Evolutionary conservation across 495 filamentous ascomycete species (phyloP).

Genomic region (Collariella sp.): DNA sequence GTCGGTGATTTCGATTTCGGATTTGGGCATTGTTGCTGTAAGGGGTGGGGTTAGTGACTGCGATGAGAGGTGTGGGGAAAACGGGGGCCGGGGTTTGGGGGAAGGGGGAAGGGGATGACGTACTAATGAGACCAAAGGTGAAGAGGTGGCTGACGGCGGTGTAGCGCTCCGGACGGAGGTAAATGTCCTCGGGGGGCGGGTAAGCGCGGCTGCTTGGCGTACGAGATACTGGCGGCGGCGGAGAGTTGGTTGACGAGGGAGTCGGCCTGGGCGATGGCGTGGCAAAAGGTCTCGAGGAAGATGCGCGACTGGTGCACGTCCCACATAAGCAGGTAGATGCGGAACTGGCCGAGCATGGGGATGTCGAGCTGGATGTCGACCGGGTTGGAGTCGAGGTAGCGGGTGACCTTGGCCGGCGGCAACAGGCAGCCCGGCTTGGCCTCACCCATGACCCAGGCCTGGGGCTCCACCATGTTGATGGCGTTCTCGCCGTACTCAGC

Average conservation of each 20-base stretch:
- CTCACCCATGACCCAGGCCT: constrained; percentile 37
- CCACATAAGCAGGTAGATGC: constrained; percentile 55
- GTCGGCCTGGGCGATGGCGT: constrained; percentile 30
- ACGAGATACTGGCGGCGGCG: constrained; percentile 42
- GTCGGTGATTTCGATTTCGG: constrained; percentile 51
- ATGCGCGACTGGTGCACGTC: constrained; percentile 42
- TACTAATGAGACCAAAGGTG: constrained; percentile 50
- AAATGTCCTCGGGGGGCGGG: constrained; percentile 48
- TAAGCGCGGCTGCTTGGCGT: constrained; percentile 41
- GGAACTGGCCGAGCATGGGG: constrained; percentile 61
- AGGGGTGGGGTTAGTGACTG: constrained; percentile 12
- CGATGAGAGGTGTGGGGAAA: background rate
- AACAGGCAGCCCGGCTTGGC: constrained; percentile 51
- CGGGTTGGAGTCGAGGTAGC: constrained; percentile 62
- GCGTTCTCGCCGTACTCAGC: constrained; percentile 52
- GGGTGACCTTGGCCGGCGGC: constrained; percentile 53
- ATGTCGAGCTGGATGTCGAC: constrained; percentile 65
- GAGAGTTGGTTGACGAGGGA: constrained; percentile 44
- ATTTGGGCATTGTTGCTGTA: constrained; percentile 46
- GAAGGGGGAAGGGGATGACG: constrained; percentile 7
- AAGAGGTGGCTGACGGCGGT: constrained; percentile 50
- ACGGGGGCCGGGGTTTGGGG: background rate
- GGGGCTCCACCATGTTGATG: constrained; percentile 40
- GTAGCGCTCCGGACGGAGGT: constrained; percentile 52
- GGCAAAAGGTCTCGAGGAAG: constrained; percentile 49